Evolutionary conservation across 495 filamentous ascomycete genomes (phyloP), one percentile per base, ranked within the genome.

Genomic region (Podospora pseudoanserina): DNA sequence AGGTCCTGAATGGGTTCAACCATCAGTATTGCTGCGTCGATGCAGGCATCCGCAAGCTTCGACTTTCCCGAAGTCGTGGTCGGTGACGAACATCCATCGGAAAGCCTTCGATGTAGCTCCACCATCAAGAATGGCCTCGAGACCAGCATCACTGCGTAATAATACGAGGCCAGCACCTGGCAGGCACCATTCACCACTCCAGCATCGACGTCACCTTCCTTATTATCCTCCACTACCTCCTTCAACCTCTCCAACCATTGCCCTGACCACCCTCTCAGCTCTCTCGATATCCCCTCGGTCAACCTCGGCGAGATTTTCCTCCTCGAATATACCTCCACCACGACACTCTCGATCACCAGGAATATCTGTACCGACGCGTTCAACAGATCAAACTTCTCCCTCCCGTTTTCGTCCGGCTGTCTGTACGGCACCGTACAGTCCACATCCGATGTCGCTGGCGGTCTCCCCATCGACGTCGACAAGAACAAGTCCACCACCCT

Each of bases 401-500:
- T 65, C 1, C 78, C 80, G 28, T 74, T 64, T 15, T 67, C 65
- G 4, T 73, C 76, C 0, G 71, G 56, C 2, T 63, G 68, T 53
- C 73, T 68, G 67, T 77, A 82, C 4, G 78, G 65, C 0, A 85
- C 82, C 9, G 86, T 87, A 71, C 83, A 84, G 60, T 88, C 86
- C 28, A 83, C 80, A 59, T 88, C 87, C 0, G 84, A 85, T 1
- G 86, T 86, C 2, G 86, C 85, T 0, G 86, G 87, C 1, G 87
- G 87, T 0, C 87, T 81, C 0, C 87, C 87, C 72, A 88, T 78
- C 1, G 86, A 88, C 54, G 84, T 85, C 70, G 83, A 86, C 39
- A 88, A 80, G 64, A 86, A 89, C 5, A 89, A 68, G 66, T 89
- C 87, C 68, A 88, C 78, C 65, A 89, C 83, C 1, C 87, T 81